phyloP scores from a whole-genome alignment of 2,329 filamentous ascomycete species.

The Cordyceps farinosa region DNA sequence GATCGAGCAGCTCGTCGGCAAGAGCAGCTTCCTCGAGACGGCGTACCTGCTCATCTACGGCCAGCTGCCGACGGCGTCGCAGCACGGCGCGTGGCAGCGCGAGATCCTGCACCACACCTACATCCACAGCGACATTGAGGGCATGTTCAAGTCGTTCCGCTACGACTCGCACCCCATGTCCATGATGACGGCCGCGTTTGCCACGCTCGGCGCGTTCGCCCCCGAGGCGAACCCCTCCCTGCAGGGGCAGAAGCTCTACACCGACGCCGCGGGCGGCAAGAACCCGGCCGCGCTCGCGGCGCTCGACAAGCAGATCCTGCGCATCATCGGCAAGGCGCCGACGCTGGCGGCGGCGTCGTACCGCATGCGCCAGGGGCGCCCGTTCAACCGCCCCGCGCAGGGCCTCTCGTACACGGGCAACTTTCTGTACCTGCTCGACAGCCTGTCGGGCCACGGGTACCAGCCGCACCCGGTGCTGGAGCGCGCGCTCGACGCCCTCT shows the following conservation, averaged over 20 bases:
- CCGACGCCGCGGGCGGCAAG: constrained; percentile 38
- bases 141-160: constrained; percentile 49
- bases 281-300: constrained; percentile 39
- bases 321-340: constrained; percentile 49
- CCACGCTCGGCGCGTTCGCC: constrained; percentile 47
- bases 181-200: constrained; percentile 48
- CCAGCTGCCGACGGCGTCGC: constrained; percentile 42
- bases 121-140: constrained; percentile 46
- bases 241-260: constrained; percentile 48
- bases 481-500: constrained; percentile 49
- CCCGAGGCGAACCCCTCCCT: constrained; percentile 50
- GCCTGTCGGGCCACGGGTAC: constrained; percentile 45
- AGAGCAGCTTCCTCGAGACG: constrained; percentile 47
- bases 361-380: constrained; percentile 49
- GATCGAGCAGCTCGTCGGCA: constrained; percentile 48
- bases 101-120: constrained; percentile 51
- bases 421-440: constrained; percentile 51
- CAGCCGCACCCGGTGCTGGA: constrained; percentile 47
- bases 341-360: constrained; percentile 49
- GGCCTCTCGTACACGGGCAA: constrained; percentile 53
- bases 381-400: constrained; percentile 47
- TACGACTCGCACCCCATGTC: constrained; percentile 52
- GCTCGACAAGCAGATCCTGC: constrained; percentile 50
- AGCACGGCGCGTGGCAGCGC: constrained; percentile 40
- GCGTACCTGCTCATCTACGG: constrained; percentile 51